phyloP scores from a whole-genome alignment of 73 alveolate genomes.

The Blepharisma japonicum region DNA sequence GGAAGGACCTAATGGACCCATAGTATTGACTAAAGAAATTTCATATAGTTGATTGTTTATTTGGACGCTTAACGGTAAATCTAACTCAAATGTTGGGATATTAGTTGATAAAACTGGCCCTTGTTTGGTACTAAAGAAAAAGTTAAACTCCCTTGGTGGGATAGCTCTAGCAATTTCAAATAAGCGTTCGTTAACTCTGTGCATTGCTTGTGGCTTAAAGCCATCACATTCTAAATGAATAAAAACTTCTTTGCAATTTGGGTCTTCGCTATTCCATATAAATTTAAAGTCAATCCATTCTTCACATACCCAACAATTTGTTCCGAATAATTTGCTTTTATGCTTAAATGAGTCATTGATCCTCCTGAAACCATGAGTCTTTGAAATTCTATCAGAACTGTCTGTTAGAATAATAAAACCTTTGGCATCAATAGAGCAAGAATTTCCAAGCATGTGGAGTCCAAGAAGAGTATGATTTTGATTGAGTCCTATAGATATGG shows the following conservation, averaged over 20 bases:
- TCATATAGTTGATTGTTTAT: slow-evolving; percentile 28
- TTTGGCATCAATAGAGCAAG: slow-evolving; percentile 57
- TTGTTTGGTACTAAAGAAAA: slow-evolving; percentile 50
- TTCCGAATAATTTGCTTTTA: slow-evolving; percentile 15
- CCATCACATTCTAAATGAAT: slow-evolving; percentile 70
- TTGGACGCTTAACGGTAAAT: slow-evolving; percentile 30
- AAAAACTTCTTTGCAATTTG: slow-evolving; percentile 49
- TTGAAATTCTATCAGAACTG: neutral
- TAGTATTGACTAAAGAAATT: slow-evolving; percentile 12
- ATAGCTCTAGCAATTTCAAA: slow-evolving; percentile 71
- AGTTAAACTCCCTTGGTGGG: slow-evolving; percentile 66
- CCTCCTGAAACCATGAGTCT: neutral
- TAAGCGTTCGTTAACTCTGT: slow-evolving; percentile 46
- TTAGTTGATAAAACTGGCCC: slow-evolving; percentile 36
- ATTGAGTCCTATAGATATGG: slow-evolving; percentile 68
- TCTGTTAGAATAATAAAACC: slow-evolving; percentile 45
- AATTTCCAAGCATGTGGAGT: slow-evolving; percentile 84
- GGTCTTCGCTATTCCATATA: slow-evolving; percentile 66
- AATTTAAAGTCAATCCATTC: slow-evolving; percentile 90
- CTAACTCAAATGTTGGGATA: slow-evolving; percentile 23
- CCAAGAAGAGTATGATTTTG: slow-evolving; percentile 84
- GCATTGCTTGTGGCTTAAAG: slow-evolving; percentile 56
- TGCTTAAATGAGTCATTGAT: neutral
- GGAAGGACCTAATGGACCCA: slow-evolving; percentile 29
- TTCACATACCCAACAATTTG: slow-evolving; percentile 95